Evolutionary conservation across 2,329 filamentous ascomycete species (phyloP).

Genomic region (Penicillium sp.): DNA sequence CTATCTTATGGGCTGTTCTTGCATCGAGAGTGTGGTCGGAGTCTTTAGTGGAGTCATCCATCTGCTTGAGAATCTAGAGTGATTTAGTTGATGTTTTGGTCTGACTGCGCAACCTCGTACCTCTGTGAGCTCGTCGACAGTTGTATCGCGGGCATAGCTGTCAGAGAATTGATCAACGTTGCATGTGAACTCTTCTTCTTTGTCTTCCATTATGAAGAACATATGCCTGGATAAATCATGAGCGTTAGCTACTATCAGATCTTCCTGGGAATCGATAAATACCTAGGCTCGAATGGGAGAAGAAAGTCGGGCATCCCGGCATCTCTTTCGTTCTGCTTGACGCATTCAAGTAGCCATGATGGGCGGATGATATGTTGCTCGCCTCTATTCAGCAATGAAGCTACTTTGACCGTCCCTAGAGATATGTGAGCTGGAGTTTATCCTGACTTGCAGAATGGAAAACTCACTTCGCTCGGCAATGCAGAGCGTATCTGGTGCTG

Average conservation of each 20-base stretch:
- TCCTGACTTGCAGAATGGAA: neutral
- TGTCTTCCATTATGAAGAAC: conserved; percentile 65
- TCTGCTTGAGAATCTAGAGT: conserved; percentile 43
- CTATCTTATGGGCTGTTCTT: conserved; percentile 58
- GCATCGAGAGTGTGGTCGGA: conserved; percentile 46
- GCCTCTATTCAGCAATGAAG: conserved; percentile 74
- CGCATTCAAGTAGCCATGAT: conserved; percentile 80
- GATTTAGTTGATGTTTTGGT: neutral
- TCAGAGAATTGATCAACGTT: conserved; percentile 80
- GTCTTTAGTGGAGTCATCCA: conserved; percentile 30
- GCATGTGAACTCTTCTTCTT: conserved; percentile 56
- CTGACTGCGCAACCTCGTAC: conserved; percentile 25
- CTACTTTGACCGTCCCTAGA: conserved; percentile 70
- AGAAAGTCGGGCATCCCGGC: conserved; percentile 56
- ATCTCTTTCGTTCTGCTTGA: conserved; percentile 61
- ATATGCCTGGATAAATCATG: conserved; percentile 61
- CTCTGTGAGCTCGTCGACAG: conserved; percentile 61
- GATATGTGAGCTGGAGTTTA: conserved; percentile 13
- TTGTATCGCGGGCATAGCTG: conserved; percentile 74
- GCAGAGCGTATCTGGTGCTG: conserved; percentile 65
- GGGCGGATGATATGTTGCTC: conserved; percentile 74
- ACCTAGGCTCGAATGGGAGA: conserved; percentile 64
- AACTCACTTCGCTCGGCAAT: conserved; percentile 72
- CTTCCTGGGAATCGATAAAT: conserved; percentile 30
- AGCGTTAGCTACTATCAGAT: conserved; percentile 3